Evolutionary conservation across 768 basidiomycete species (phyloP), one percentile per base, ranked within the genome.

Genomic region (Leucosporidium creatinivorum): DNA sequence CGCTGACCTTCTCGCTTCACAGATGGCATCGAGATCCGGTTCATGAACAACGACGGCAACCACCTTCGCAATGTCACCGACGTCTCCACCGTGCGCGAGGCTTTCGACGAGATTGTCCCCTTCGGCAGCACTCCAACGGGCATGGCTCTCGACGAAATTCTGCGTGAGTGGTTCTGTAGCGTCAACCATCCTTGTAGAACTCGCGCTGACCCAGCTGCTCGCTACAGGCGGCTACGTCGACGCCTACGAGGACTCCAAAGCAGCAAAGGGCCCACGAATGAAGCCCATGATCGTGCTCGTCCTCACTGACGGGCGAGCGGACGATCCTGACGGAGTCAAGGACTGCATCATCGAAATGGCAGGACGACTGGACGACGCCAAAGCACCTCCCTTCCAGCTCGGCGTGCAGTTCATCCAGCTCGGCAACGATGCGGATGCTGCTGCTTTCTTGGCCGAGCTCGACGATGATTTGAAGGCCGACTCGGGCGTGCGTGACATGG

Each of bases 361-460:
- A 1, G 52, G 69, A 52, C 49, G 74, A 17, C 57, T 75, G 8
- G 74, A 75, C 54, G 67, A 71, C 18, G 36, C 66, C n/a, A 61
- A 63, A 12, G 62, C 68, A 7, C 69, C 72, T 7, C 67, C 66
- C 55, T 58, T 66, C 67, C 73, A 74, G 61, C 66, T 75, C 25
- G 74, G 74, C 19, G 26, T 75, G 1, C 69, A 72, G 66, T 71
- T 75, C 57, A 47, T 75, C 19, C 74, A 75, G 58, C 54, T 75
- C 25, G 74, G 74, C 25, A 31, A 51, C 56, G 73, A 75, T 52
- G 50, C 67, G 25, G 66, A 68, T 15, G 74, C 74, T 2, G 25
- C 48, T 3, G 69, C 28, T 19, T 70, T 73, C 50, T 25, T 73
- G 15, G 52, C 36, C 10, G 63, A 67, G 39, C 58, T 73, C 9